Evolutionary conservation across 73 alveolate genomes (phyloP).

Genomic region (Paramecium bursaria): DNA sequence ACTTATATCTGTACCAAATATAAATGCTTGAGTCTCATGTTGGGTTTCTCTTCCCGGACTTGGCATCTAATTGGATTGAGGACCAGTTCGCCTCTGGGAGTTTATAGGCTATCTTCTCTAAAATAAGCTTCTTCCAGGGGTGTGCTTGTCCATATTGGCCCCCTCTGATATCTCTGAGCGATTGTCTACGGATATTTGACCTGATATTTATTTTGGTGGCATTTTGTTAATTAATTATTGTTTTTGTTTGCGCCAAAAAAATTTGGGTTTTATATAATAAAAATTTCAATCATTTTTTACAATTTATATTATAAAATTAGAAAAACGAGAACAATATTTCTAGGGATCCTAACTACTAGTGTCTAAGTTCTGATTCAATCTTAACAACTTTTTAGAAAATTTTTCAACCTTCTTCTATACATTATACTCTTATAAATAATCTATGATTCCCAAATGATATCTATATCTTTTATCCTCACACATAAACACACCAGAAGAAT

Average conservation of each 20-base stretch:
- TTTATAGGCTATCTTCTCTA: neutral
- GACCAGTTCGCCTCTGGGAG: slow-evolving; percentile 42
- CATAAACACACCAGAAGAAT: slow-evolving; percentile 1
- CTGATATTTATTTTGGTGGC: too few relatives aligned
- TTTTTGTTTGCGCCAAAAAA: too few relatives aligned
- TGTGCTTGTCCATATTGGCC: slow-evolving; percentile 47
- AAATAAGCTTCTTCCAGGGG: slow-evolving; percentile 31
- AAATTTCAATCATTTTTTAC: slow-evolving; percentile 31
- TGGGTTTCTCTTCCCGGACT: neutral
- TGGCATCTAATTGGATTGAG: slow-evolving; percentile 31
- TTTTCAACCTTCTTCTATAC: slow-evolving; percentile 56
- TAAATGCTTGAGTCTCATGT: slow-evolving; percentile 73
- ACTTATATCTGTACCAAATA: slow-evolving; percentile 96
- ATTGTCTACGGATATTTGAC: too few relatives aligned
- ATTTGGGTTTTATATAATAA: too few relatives aligned
- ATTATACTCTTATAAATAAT: slow-evolving; percentile 64
- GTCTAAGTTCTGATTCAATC: slow-evolving; percentile 40
- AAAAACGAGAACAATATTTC: slow-evolving; percentile 47
- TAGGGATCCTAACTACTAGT: slow-evolving; percentile 65
- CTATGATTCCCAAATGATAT: slow-evolving; percentile 68
- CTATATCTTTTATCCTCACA: slow-evolving; percentile 59
- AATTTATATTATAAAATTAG: slow-evolving; percentile 39
- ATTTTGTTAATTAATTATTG: too few relatives aligned
- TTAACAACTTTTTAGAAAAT: slow-evolving; percentile 58
- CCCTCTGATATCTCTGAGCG: too few relatives aligned